Conservation (phyloP, 2,329 filamentous ascomycete genomes). For the Apiospora phragmitis region DNA sequence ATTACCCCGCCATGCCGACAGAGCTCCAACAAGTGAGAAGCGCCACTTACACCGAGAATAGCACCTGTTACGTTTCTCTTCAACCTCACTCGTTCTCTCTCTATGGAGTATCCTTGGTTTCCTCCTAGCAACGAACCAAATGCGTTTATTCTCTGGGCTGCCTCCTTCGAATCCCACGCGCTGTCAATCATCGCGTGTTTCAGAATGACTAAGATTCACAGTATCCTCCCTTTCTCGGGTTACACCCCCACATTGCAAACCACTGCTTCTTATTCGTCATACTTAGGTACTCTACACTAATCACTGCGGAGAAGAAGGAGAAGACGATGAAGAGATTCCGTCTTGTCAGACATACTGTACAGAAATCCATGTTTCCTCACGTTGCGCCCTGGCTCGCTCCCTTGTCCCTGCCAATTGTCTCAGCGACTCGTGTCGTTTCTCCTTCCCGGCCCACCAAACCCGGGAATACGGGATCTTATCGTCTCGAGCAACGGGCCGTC, state of each 20-base stretch:
- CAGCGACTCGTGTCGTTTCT: neutral
- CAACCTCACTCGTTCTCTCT: neutral
- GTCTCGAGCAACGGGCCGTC: neutral
- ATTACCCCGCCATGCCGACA: neutral
- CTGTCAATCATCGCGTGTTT: neutral
- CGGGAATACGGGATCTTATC: neutral
- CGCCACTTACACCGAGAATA: neutral
- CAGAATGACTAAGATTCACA: neutral
- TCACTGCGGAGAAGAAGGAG: neutral
- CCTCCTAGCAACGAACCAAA: neutral
- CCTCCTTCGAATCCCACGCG: neutral
- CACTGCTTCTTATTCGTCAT: neutral
- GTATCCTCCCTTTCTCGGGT: neutral
- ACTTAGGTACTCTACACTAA: neutral
- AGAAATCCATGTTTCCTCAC: neutral
- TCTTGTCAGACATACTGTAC: neutral
- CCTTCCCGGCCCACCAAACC: neutral
- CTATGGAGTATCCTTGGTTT: neutral
- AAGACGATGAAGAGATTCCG: neutral
- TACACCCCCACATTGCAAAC: neutral
- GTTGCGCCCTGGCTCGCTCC: neutral
- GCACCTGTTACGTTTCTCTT: neutral
- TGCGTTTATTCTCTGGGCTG: neutral
- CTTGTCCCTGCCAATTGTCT: neutral
- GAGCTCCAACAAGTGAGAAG: neutral